These are phyloP conservation scores for Xylaria digitata DNA, from an alignment of 2,329 filamentous ascomycete genomes.

Conservation along the genomic window DNA sequence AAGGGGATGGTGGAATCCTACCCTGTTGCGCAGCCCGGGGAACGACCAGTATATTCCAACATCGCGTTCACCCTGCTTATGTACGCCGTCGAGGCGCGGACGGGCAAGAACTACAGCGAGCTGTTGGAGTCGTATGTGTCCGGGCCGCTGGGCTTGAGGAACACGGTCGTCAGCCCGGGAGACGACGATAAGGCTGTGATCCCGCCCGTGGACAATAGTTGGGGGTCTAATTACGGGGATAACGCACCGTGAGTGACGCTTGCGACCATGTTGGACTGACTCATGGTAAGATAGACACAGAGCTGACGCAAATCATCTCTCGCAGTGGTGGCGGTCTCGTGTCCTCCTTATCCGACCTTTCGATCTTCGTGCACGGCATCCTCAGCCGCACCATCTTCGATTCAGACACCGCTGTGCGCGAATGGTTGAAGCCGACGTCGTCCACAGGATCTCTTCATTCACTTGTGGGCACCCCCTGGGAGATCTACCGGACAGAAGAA, in stretches of 20 bases:
- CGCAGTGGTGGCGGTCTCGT: slow-evolving; percentile 24
- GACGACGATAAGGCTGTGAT: slow-evolving; percentile 22
- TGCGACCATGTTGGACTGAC: not conserved
- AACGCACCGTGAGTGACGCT: slow-evolving; percentile 16
- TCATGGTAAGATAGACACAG: not conserved
- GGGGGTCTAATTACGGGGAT: slow-evolving; percentile 18
- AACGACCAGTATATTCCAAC: slow-evolving; percentile 25
- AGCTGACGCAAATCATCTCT: not conserved
- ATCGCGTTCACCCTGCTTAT: slow-evolving; percentile 27
- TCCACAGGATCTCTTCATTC: slow-evolving; percentile 20
- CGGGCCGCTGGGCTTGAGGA: slow-evolving; percentile 1
- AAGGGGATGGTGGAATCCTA: slow-evolving; percentile 14
- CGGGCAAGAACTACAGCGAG: slow-evolving; percentile 13
- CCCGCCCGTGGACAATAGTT: slow-evolving; percentile 21
- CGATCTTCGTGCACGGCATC: slow-evolving; percentile 18
- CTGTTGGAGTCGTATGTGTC: slow-evolving; percentile 15
- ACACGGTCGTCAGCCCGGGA: slow-evolving; percentile 14
- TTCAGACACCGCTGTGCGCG: slow-evolving; percentile 10
- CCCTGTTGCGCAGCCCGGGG: slow-evolving; percentile 11
- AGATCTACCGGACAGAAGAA: slow-evolving; percentile 17
- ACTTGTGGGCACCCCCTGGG: slow-evolving; percentile 24
- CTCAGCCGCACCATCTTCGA: slow-evolving; percentile 11
- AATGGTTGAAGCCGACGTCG: slow-evolving; percentile 20
- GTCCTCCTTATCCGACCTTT: slow-evolving; percentile 19
- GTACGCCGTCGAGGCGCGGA: slow-evolving; percentile 19